Base-by-base conservation (phyloP, 2,329 filamentous ascomycete genomes). In the Fusarium circinatum region DNA sequence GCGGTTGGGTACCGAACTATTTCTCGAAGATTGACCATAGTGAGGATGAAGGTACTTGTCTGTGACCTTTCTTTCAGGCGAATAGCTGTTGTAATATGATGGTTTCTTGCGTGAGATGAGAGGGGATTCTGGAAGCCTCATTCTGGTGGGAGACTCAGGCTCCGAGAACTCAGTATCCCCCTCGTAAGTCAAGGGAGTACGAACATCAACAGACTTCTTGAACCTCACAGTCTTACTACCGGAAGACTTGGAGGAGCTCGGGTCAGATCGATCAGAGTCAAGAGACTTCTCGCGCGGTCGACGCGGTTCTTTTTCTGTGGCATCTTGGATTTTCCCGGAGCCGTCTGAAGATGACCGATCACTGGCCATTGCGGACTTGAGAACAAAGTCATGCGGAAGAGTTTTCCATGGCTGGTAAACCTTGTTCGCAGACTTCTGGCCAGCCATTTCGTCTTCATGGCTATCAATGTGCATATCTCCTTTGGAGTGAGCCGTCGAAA, bases 141-240 rank as follows among this genome's bases (percentile, higher is more conserved):
- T 38, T 32, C 47, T 47, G 30, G 32, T 42, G n/a, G 56, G 56
- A 36, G 45, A 71, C 32, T 56, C 63, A 14, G 71, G 55, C 49
- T 70, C 71, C 14, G 71, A 71, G 34, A 56, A 49, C 22, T 75
- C 71, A 24, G 45, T 26, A 39, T 75, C 65, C 22, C 47, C 49
- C 8, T 62, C 60, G 22, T 65, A 61, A 8, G 66, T 61, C 22
- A 68, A 54, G 12, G 75, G 52, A 20, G 66, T 62, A 41, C 70
- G 71, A 44, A 73, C 70, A 14, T 78, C 65, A 8, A 78, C 70
- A 15, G 68, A 70, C 14, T 73, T 47, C 36, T 72, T 76, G 67
- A 80, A 79, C 22, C 75, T 76, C 12, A 79, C 75, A 22, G 75
- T 78, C 51, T 79, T 79, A 66, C 73, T 77, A 18, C 70, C 58